Percentiles rank a stretch among this genome's conserved stretches.
These are phyloP conservation scores for Vaccinium macrocarpon DNA, from an alignment of 148 eudicot species.

Conservation along the genomic window DNA sequence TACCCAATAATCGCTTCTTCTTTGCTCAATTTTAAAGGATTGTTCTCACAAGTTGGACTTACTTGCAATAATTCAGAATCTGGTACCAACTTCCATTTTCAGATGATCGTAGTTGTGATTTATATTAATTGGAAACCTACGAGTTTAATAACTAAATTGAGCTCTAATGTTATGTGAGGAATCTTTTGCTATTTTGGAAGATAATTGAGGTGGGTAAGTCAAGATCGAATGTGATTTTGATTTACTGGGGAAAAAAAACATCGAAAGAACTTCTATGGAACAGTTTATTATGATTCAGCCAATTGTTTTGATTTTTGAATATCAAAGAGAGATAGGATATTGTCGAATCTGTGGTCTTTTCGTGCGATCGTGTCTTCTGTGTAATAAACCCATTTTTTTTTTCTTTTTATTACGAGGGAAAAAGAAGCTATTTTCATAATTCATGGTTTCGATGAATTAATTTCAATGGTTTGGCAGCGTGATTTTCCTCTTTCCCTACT, in stretches of 20 bases:
- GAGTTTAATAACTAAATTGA: not conserved
- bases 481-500: not conserved
- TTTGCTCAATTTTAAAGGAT: too few species aligned
- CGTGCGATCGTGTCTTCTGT: not conserved
- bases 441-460: not conserved
- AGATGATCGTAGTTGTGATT: not conserved
- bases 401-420: not conserved
- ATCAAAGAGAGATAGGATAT: not conserved
- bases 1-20: too few species aligned
- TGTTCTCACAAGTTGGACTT: too few species aligned
- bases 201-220: not conserved
- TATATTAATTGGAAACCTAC: not conserved
- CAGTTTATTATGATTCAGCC: not conserved
- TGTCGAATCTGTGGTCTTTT: not conserved
- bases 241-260: not conserved
- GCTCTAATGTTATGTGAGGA: not conserved
- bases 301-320: not conserved
- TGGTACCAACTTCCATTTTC: not conserved
- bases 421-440: not conserved
- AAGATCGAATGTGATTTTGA: not conserved
- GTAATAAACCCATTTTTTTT: not conserved
- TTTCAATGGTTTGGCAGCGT: not conserved
- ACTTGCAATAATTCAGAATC: too few species aligned
- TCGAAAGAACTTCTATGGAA: not conserved
- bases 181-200: not conserved